Conservation (phyloP, 768 basidiomycete genomes). For the Chlorophyllum brunneum region DNA sequence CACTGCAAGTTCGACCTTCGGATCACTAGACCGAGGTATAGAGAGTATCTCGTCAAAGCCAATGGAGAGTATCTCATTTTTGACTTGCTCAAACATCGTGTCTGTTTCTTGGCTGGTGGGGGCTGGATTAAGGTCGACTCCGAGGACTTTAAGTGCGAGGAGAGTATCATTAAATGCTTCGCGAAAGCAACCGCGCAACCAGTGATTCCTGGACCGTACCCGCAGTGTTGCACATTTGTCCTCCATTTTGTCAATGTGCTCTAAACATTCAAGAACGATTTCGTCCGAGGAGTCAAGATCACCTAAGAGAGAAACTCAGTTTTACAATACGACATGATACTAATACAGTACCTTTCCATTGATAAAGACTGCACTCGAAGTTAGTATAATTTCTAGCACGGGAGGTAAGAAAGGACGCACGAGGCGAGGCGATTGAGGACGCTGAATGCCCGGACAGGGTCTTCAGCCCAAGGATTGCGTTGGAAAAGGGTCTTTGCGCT, state of each 20-base stretch:
- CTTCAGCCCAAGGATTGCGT: constrained; percentile 49
- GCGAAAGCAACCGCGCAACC: constrained; percentile 52
- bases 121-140: constrained; percentile 52
- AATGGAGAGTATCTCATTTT: constrained; percentile 64
- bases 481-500: constrained; percentile 55
- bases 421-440: constrained; percentile 58
- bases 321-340: neutral
- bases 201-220: constrained; percentile 60
- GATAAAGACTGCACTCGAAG: constrained; percentile 43
- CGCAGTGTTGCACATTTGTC: constrained; percentile 55
- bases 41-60: constrained; percentile 66
- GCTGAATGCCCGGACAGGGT: constrained; percentile 45
- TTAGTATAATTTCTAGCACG: neutral
- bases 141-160: constrained; percentile 54
- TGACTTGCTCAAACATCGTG: constrained; percentile 65
- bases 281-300: constrained; percentile 49
- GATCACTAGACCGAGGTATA: constrained; percentile 59
- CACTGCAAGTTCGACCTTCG: constrained; percentile 58
- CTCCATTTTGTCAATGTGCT: constrained; percentile 44
- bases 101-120: constrained; percentile 55
- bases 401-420: constrained; percentile 32
- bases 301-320: constrained; percentile 32
- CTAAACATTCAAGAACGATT: constrained; percentile 51
- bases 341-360: constrained; percentile 54
- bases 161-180: constrained; percentile 58